phyloP scores from a whole-genome alignment of 1,284 basidiomycete species.

The Xanthoconium separans region DNA sequence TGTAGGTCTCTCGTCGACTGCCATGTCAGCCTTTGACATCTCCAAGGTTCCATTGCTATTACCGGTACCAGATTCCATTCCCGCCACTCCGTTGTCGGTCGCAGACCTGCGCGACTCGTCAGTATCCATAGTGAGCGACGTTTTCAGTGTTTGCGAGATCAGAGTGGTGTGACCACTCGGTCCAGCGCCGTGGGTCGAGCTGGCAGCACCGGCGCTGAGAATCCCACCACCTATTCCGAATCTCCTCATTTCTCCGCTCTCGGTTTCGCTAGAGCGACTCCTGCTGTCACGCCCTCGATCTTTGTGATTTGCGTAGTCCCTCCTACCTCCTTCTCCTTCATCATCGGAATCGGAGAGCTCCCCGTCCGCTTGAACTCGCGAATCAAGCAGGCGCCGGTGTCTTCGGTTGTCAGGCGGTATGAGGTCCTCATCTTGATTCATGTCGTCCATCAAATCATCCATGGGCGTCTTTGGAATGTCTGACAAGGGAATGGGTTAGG shows the following conservation, averaged over 20 bases:
- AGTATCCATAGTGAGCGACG: slow-evolving; percentile 50
- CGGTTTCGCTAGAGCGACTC: slow-evolving; percentile 38
- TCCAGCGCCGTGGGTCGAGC: slow-evolving; percentile 65
- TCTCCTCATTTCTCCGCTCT: slow-evolving; percentile 46
- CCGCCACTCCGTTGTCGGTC: slow-evolving; percentile 23
- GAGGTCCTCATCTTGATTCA: slow-evolving; percentile 78
- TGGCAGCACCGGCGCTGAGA: slow-evolving; percentile 54
- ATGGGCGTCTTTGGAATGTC: slow-evolving; percentile 79
- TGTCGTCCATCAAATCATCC: slow-evolving; percentile 77
- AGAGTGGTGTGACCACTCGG: slow-evolving; percentile 66
- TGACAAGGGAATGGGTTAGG: slow-evolving; percentile 29
- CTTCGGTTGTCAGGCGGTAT: slow-evolving; percentile 74
- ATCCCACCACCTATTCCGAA: slow-evolving; percentile 70
- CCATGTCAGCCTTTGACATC: slow-evolving; percentile 26
- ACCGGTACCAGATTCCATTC: slow-evolving; percentile 20
- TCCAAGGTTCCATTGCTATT: slow-evolving; percentile 16
- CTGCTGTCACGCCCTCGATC: slow-evolving; percentile 46
- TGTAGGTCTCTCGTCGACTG: slow-evolving; percentile 20
- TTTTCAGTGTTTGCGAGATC: slow-evolving; percentile 36
- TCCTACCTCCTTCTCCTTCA: slow-evolving; percentile 79
- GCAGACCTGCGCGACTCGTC: slow-evolving; percentile 36
- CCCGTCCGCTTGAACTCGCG: slow-evolving; percentile 71
- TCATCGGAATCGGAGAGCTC: slow-evolving; percentile 86
- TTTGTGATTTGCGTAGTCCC: slow-evolving; percentile 61
- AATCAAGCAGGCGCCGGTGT: slow-evolving; percentile 70